Conservation (phyloP, 768 basidiomycete genomes). For the Amanita muscaria region DNA sequence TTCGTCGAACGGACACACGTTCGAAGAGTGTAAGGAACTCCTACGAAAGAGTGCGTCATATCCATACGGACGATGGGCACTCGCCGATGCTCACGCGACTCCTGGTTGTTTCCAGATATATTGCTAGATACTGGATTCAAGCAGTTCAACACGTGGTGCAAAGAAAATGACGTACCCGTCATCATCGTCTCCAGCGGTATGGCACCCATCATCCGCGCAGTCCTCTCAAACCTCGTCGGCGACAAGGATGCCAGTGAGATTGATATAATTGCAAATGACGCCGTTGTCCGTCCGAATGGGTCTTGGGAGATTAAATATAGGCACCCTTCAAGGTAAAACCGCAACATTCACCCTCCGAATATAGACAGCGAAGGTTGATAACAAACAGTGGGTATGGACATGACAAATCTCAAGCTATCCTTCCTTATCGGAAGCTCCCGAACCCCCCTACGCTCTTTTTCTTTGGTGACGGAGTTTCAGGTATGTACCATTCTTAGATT, state of each 20-base stretch:
- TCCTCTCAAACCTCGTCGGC: slow-evolving; percentile 76
- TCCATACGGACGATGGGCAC: too few relatives aligned
- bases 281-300: slow-evolving; percentile 43
- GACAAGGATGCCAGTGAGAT: slow-evolving; percentile 65
- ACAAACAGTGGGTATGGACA: slow-evolving; percentile 75
- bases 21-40: slow-evolving; percentile 78
- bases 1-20: slow-evolving; percentile 60
- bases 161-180: slow-evolving; percentile 70
- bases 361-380: too few relatives aligned
- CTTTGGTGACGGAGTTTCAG: slow-evolving; percentile 96
- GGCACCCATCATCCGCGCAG: slow-evolving; percentile 88
- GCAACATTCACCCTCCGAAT: not conserved
- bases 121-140: slow-evolving; percentile 84
- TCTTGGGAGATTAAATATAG: slow-evolving; percentile 81
- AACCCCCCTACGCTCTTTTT: slow-evolving; percentile 83
- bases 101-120: too few relatives aligned
- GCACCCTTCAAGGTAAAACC: slow-evolving; percentile 79
- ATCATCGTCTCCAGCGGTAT: slow-evolving; percentile 95
- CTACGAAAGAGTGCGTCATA: slow-evolving; percentile 51
- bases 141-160: slow-evolving; percentile 81
- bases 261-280: slow-evolving; percentile 92
- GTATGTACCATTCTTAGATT: slow-evolving; percentile 31
- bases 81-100: too few relatives aligned
- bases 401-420: slow-evolving; percentile 92
- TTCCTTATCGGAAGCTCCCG: slow-evolving; percentile 72